Conservation (phyloP, 768 basidiomycete genomes). For the Termitomyces sp. region DNA sequence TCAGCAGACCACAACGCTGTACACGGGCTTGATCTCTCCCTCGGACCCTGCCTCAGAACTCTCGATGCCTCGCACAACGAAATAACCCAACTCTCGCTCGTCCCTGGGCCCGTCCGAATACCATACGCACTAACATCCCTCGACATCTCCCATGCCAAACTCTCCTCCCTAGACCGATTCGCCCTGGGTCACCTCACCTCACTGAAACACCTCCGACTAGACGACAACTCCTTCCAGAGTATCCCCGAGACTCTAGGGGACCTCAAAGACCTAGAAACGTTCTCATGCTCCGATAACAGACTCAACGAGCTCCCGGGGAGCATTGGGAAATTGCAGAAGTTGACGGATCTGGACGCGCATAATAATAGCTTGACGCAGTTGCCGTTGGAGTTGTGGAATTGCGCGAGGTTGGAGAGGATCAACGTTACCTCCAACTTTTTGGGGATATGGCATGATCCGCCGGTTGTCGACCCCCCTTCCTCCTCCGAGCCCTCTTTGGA, state of each 20-base stretch:
- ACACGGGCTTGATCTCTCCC: slow-evolving; percentile 73
- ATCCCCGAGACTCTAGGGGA: slow-evolving; percentile 84
- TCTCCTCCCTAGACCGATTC: slow-evolving; percentile 76
- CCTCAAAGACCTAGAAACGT: slow-evolving; percentile 61
- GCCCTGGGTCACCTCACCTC: slow-evolving; percentile 70
- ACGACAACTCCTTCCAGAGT: slow-evolving; percentile 82
- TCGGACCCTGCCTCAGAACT: slow-evolving; percentile 60
- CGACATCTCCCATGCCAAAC: slow-evolving; percentile 84
- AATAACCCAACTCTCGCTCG: slow-evolving; percentile 72
- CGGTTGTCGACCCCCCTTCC: slow-evolving; percentile 13
- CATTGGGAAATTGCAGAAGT: slow-evolving; percentile 71
- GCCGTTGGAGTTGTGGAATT: slow-evolving; percentile 80
- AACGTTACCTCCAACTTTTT: slow-evolving; percentile 91
- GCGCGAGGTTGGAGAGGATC: slow-evolving; percentile 63
- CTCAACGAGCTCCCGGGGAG: slow-evolving; percentile 71
- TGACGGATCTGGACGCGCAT: slow-evolving; percentile 81
- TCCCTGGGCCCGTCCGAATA: slow-evolving; percentile 42
- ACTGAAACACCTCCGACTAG: slow-evolving; percentile 68
- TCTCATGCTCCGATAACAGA: slow-evolving; percentile 92
- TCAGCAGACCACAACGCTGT: slow-evolving; percentile 82
- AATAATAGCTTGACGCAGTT: slow-evolving; percentile 84
- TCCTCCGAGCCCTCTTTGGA: background rate
- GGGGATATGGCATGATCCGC: slow-evolving; percentile 67
- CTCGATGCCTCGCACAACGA: slow-evolving; percentile 87
- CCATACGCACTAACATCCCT: slow-evolving; percentile 67